Conservation (phyloP, 345 rosid species). For the Eucalyptus caleyi region DNA sequence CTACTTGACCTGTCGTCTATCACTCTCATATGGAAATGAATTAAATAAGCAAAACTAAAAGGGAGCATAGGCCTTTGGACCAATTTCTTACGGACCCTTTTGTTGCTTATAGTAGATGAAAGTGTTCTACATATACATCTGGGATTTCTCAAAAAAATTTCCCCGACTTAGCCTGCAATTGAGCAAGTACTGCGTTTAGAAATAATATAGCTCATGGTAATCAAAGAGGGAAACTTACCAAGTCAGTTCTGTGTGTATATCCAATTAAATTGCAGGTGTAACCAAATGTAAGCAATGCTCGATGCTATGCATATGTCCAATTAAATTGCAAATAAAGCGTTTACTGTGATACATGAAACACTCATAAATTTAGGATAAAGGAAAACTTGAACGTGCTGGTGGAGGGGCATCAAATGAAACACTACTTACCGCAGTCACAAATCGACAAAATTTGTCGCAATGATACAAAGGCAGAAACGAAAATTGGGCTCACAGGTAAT, state of each 20-base stretch:
- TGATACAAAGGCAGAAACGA: not conserved
- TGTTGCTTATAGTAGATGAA: not conserved
- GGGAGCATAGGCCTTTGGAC: not conserved
- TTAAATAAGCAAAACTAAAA: not conserved
- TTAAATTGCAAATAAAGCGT: not conserved
- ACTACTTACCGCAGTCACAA: not conserved
- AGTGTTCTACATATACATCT: not conserved
- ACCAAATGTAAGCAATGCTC: not conserved
- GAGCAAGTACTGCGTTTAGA: not conserved
- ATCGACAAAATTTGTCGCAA: not conserved
- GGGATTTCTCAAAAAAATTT: not conserved
- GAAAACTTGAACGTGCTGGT: not conserved
- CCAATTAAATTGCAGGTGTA: not conserved
- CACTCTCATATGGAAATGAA: not conserved
- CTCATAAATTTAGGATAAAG: not conserved
- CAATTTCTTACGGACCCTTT: not conserved
- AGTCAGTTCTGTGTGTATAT: not conserved
- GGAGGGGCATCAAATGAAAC: not conserved
- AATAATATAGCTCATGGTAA: not conserved
- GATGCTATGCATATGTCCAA: not conserved
- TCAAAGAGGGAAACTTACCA: not conserved
- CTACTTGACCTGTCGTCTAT: not conserved
- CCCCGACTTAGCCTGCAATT: not conserved
- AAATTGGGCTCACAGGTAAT: not conserved
- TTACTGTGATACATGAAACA: not conserved